Evolutionary conservation across 257 asterid genomes (phyloP).

Genomic region (Nyctanthes arbortristis): DNA sequence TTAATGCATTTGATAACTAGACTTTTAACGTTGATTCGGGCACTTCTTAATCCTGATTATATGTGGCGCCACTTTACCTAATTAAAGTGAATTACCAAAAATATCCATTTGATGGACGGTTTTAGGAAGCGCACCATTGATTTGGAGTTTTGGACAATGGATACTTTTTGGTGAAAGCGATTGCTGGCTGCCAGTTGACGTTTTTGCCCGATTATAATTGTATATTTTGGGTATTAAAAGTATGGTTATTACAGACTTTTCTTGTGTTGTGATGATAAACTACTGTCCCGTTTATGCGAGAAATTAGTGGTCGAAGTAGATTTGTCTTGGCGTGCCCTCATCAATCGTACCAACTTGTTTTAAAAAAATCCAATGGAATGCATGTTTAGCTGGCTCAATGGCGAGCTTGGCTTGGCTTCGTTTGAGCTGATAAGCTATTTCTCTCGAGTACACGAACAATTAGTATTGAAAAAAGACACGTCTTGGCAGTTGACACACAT

Average conservation of each 20-base stretch:
- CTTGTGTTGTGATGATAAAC: not conserved
- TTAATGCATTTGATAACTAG: conserved; percentile 33
- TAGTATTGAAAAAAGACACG: no score
- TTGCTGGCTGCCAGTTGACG: conserved; percentile 21
- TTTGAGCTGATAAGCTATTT: not conserved
- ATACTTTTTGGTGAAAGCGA: conserved; percentile 57
- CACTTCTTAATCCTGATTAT: conserved; percentile 22
- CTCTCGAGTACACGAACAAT: no score
- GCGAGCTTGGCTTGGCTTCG: not conserved
- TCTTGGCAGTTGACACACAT: no score
- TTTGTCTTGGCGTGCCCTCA: conserved; percentile 57
- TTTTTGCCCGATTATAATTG: conserved; percentile 22
- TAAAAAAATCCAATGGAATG: conserved; percentile 24
- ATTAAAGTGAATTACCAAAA: conserved; percentile 18
- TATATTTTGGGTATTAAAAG: not conserved
- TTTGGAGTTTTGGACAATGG: conserved; percentile 50
- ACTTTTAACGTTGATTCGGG: conserved; percentile 20
- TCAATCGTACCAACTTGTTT: conserved; percentile 6
- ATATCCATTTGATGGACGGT: conserved; percentile 35
- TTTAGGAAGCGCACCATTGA: conserved; percentile 37
- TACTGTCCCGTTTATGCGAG: conserved; percentile 24
- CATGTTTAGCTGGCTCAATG: conserved; percentile 20
- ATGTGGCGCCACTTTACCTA: conserved; percentile 2
- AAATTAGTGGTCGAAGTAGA: conserved; percentile 54
- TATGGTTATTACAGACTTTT: conserved; percentile 15